Conservation (phyloP, 1,284 basidiomycete species). For the Tremellales sp. region DNA sequence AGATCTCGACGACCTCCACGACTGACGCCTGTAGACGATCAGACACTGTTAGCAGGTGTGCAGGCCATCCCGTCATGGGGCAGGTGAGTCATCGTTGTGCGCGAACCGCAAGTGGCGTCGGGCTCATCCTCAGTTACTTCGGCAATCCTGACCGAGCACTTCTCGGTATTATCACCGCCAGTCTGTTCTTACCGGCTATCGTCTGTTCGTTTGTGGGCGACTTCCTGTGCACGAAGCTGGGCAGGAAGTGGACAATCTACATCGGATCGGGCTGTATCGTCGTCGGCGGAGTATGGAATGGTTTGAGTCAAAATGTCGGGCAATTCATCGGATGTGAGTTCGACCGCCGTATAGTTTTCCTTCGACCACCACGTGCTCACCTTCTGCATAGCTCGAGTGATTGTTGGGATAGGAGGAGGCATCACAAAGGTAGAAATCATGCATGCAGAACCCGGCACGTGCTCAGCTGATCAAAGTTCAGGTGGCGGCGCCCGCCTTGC, state of each 20-base stretch:
- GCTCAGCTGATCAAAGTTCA: conserved; percentile 22
- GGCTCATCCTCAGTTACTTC: conserved; percentile 15
- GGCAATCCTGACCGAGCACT: conserved; percentile 7
- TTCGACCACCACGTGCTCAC: conserved; percentile 4
- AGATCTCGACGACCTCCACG: neutral
- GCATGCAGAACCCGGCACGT: conserved; percentile 11
- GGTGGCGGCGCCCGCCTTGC: conserved; percentile 18
- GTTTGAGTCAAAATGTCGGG: conserved; percentile 6
- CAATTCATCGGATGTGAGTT: conserved; percentile 13
- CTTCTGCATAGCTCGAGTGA: neutral
- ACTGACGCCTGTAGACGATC: conserved; percentile 13
- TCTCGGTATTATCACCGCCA: conserved; percentile 25
- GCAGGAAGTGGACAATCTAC: conserved; percentile 15
- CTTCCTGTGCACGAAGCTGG: conserved; percentile 12
- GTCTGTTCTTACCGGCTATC: conserved; percentile 27
- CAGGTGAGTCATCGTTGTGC: neutral
- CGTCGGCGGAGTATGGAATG: conserved; percentile 24
- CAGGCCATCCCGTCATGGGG: conserved; percentile 6
- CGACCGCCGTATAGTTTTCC: conserved; percentile 12
- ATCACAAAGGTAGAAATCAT: conserved; percentile 18
- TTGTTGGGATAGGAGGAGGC: conserved; percentile 27
- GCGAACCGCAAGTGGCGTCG: neutral
- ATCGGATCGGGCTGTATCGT: conserved; percentile 9
- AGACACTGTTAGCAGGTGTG: conserved; percentile 19
- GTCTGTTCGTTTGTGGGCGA: conserved; percentile 24